Conservation (phyloP, 2,329 filamentous ascomycete species). For the Colletotrichum sp. region DNA sequence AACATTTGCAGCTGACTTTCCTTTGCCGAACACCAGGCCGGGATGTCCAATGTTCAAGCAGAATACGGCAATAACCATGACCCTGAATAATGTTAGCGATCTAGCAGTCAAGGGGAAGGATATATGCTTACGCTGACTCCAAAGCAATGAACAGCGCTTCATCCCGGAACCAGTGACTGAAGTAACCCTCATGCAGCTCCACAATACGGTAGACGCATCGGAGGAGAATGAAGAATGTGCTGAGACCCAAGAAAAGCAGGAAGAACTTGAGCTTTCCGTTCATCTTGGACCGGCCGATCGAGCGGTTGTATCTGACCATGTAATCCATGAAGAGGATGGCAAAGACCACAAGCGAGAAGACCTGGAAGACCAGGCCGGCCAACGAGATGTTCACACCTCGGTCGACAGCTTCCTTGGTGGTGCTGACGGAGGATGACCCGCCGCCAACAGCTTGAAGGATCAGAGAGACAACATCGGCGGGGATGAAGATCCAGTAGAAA, state of each 20-base stretch:
- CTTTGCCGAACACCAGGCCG: neutral
- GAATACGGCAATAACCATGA: constrained; percentile 8
- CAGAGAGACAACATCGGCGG: constrained; percentile 55
- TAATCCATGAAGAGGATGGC: constrained; percentile 46
- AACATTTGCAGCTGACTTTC: too few relatives aligned
- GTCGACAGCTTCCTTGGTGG: constrained; percentile 31
- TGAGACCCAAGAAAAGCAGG: constrained; percentile 50
- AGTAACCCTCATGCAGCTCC: constrained; percentile 62
- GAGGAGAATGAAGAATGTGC: constrained; percentile 61
- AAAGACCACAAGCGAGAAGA: constrained; percentile 53
- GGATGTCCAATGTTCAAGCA: constrained; percentile 7
- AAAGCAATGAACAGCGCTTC: constrained; percentile 47
- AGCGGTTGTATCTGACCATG: constrained; percentile 32
- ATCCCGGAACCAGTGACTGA: constrained; percentile 50
- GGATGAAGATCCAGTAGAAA: constrained; percentile 45
- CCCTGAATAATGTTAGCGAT: neutral
- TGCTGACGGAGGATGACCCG: constrained; percentile 43
- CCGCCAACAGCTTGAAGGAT: constrained; percentile 57
- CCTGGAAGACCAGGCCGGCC: constrained; percentile 56
- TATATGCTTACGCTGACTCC: constrained; percentile 37
- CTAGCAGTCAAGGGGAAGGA: neutral
- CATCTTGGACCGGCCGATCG: constrained; percentile 29
- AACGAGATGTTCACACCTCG: constrained; percentile 54
- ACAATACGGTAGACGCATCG: constrained; percentile 63
- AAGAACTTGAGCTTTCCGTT: constrained; percentile 50